Evolutionary conservation across 2,329 filamentous ascomycete genomes (phyloP).

Genomic region (Dendryphion nanum): DNA sequence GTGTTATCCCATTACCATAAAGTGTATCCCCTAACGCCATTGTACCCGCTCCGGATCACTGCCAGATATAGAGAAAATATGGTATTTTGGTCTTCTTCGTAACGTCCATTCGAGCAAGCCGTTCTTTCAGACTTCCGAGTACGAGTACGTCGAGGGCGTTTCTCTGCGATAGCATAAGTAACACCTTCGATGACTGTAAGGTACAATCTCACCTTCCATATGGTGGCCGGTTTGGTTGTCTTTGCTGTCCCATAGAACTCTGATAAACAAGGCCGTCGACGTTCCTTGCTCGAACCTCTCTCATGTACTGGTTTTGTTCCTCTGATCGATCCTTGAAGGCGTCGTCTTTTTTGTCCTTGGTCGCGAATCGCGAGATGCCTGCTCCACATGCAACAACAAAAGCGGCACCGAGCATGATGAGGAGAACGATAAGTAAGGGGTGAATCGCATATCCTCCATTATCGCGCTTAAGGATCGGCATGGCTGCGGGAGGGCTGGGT

Average conservation of each 20-base stretch:
- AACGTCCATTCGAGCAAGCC: neutral
- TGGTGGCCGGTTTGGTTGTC: neutral
- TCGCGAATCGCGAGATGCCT: conserved; percentile 18
- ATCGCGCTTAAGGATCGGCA: conserved; percentile 1
- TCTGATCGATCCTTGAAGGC: conserved; percentile 10
- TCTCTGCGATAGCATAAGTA: too few species aligned
- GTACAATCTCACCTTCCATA: neutral
- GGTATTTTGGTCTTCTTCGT: neutral
- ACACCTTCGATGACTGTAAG: too few species aligned
- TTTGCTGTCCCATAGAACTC: neutral
- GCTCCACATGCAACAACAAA: conserved; percentile 18
- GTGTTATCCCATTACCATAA: too few species aligned
- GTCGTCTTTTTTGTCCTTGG: conserved; percentile 5
- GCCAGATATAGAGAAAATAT: too few species aligned
- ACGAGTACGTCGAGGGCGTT: too few species aligned
- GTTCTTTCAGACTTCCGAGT: neutral
- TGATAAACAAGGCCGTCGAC: conserved; percentile 8
- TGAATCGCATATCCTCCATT: conserved; percentile 26
- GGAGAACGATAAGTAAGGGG: conserved; percentile 26
- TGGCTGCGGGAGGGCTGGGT: neutral
- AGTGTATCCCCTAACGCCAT: too few species aligned
- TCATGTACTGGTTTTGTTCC: conserved; percentile 35
- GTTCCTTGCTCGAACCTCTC: conserved; percentile 27
- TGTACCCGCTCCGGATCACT: too few species aligned
- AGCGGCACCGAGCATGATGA: conserved; percentile 27